These are phyloP conservation scores for Mayamaea pseudoterrestris DNA, from an alignment of 108 stramenopile genomes.

Conservation along the genomic window DNA sequence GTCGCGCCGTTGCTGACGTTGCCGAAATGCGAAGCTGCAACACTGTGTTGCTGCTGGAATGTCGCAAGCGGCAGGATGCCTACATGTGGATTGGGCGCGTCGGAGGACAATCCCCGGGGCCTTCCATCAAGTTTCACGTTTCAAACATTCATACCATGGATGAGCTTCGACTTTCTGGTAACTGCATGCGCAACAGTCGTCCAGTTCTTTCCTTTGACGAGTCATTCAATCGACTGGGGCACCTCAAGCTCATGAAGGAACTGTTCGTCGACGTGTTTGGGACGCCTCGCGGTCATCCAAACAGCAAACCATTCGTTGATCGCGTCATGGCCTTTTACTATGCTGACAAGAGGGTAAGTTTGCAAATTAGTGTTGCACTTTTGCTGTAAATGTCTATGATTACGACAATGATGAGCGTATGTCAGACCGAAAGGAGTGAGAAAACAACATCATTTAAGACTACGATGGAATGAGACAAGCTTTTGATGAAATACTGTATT, in stretches of 20 bases:
- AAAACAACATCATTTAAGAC: background rate
- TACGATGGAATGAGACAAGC: constrained; percentile 53
- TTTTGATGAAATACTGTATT: constrained; percentile 72
- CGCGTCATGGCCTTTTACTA: constrained; percentile 93
- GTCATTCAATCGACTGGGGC: constrained; percentile 51
- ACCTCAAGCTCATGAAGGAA: constrained; percentile 80
- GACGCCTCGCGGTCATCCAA: constrained; percentile 95
- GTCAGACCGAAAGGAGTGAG: constrained; percentile 68
- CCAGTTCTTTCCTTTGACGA: constrained; percentile 92
- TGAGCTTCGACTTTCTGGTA: constrained; percentile 95
- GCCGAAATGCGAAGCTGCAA: constrained; percentile 93
- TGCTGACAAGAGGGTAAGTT: constrained; percentile 86
- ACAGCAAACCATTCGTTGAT: constrained; percentile 98
- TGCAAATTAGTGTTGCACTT: background rate
- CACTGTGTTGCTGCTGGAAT: constrained; percentile 88
- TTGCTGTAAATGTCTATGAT: constrained; percentile 46
- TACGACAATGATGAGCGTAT: constrained; percentile 89
- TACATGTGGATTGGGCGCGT: constrained; percentile 88
- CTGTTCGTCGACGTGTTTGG: constrained; percentile 94
- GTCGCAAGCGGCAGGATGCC: constrained; percentile 90
- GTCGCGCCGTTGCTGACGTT: constrained; percentile 89
- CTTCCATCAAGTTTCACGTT: constrained; percentile 90
- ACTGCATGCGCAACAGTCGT: constrained; percentile 92
- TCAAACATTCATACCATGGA: constrained; percentile 99
- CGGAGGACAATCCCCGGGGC: constrained; percentile 51